Evolutionary conservation across 306 rosid species (phyloP).

Genomic region (Trichosanthes truncata): DNA sequence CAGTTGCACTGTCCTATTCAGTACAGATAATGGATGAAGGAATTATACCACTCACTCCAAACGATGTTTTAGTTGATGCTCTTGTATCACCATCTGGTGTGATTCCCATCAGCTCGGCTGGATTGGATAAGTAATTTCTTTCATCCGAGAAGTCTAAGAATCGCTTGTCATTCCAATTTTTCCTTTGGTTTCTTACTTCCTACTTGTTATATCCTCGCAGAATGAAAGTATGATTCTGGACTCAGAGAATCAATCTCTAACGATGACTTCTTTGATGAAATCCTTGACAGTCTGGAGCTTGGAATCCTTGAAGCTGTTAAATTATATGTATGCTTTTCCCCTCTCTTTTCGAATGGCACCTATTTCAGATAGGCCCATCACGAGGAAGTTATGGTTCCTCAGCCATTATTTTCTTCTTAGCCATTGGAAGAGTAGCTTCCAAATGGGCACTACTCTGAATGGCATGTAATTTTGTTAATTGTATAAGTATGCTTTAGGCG

Average conservation of each 20-base stretch:
- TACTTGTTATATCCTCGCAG: constrained; percentile 15
- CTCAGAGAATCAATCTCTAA: constrained; percentile 7
- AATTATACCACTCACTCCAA: constrained; percentile 50
- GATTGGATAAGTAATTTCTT: constrained; percentile 45
- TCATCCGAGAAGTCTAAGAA: constrained; percentile 4
- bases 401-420: neutral
- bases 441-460: constrained; percentile 2
- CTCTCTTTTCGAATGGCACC: neutral
- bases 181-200: neutral
- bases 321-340: neutral
- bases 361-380: neutral
- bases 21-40: constrained; percentile 76
- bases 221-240: constrained; percentile 18
- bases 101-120: constrained; percentile 62
- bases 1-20: constrained; percentile 85
- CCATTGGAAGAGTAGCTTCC: constrained; percentile 1
- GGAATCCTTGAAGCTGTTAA: neutral
- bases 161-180: neutral
- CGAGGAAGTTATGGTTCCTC: neutral
- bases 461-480: neutral
- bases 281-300: constrained; percentile 1
- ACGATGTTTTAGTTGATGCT: constrained; percentile 63
- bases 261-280: neutral
- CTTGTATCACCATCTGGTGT: constrained; percentile 74
- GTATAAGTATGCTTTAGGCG: neutral